Percentiles rank a stretch among this genome's conserved stretches.
These are phyloP conservation scores for Cercospora berteroae DNA, from an alignment of 2,329 filamentous ascomycete genomes.

Conservation along the genomic window DNA sequence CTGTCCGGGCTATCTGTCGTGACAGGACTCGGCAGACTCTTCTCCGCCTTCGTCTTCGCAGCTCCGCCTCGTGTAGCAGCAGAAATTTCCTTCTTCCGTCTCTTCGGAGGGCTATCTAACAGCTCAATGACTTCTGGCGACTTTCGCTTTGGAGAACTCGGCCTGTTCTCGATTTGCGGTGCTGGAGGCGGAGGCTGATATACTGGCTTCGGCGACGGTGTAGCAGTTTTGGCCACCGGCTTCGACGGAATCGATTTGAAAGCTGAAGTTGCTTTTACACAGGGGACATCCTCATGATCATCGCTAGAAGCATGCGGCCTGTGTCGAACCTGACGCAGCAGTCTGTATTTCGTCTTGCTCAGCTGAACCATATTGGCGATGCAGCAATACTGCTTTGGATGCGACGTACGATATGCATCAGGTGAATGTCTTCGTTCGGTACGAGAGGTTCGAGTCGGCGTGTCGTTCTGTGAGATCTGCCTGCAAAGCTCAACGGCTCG, in stretches of 20 bases:
- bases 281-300: conserved; percentile 37
- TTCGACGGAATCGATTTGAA: neutral
- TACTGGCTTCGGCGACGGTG: neutral
- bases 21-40: conserved; percentile 4
- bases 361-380: conserved; percentile 5
- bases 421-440: neutral
- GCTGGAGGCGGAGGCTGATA: neutral
- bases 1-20: neutral
- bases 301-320: conserved; percentile 39
- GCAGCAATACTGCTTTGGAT: neutral
- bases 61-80: neutral
- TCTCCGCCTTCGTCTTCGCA: neutral
- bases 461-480: neutral
- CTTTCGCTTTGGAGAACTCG: conserved; percentile 1
- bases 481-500: neutral
- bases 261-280: neutral
- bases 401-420: neutral
- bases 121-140: neutral
- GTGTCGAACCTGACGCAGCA: conserved; percentile 37
- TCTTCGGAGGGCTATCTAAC: neutral
- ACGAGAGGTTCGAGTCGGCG: neutral
- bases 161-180: neutral
- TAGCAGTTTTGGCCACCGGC: neutral
- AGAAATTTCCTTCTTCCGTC: neutral
- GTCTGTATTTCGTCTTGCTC: conserved; percentile 9